Base-by-base conservation (phyloP, 1,284 basidiomycete species). In the Salmacisia buchloeana region DNA sequence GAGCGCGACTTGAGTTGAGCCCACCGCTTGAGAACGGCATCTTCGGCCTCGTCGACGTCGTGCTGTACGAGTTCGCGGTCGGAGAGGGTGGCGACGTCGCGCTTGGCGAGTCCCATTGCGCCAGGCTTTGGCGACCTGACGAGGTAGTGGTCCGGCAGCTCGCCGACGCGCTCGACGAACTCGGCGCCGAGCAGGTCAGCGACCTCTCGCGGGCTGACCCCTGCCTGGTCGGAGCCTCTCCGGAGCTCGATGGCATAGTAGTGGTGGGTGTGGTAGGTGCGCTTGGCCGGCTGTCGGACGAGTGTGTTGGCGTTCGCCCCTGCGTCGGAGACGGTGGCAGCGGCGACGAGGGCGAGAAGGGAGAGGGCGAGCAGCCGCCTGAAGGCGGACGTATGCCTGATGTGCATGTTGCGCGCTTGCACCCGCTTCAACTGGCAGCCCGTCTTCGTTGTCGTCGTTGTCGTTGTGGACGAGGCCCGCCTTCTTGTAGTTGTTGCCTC, bases 231-330 rank as follows among this genome's bases (percentile, higher is more conserved):
- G 89, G 85, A 71, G 85, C 81, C 77, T 33, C 27, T 18, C 4
- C 49, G 25, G 29, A 91, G 86, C 79, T 92, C 88, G 29, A 94
- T 80, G 65, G 92, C 89, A 82, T 94, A 94, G 83, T 99, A 98
- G 72, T 89, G 84, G 81, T 97, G 90, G 7, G 89, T 88, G 70
- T 84, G 81, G 80, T 97, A 94, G 2, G 71, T 69, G 21, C 81
- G 71, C 66, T 54, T 54, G 25, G 27, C 49, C 9, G 49, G 49
- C 29, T 43, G 41, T 43, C 10, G 41, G 15, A 15, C 7, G 18
- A 18, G 18, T 18, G n/a, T n/a, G 10, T 43, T n/a, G 10, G 41
- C 41, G 15, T 6, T 18, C 12, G 41, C 10, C 18, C 41, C 41
- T 54, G 49, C 46, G 23, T 21, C 29, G 12, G 49, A 54, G 15